Percentiles rank a stretch among this genome's conserved stretches.
phyloP scores from a whole-genome alignment of 75 land plant species.

The Adiantum capillusveneris region DNA sequence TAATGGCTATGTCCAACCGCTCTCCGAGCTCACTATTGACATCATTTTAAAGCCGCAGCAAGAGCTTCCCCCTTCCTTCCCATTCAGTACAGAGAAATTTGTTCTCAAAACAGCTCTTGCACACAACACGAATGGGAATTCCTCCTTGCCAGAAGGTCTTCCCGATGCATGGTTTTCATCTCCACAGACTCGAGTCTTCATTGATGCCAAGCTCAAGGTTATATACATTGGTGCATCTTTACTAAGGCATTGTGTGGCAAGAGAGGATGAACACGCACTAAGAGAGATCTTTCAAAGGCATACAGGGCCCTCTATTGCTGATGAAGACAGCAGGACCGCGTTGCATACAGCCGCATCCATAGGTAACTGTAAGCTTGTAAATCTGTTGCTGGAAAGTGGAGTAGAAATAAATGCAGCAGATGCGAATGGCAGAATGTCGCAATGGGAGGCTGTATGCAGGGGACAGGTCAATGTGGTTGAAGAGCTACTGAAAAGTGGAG shows the following conservation, averaged over 20 bases:
- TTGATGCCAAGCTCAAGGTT: slow-evolving; percentile 36
- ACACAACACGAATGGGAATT: slow-evolving; percentile 4
- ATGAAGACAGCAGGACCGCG: slow-evolving; percentile 14
- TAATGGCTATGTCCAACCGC: slow-evolving; percentile 45
- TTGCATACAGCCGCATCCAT: slow-evolving; percentile 22
- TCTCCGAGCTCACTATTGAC: slow-evolving; percentile 27
- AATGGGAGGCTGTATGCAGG: slow-evolving; percentile 34
- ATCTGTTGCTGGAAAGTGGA: slow-evolving; percentile 16
- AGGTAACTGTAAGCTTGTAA: slow-evolving; percentile 14
- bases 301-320: slow-evolving; percentile 5
- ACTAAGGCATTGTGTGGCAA: slow-evolving; percentile 23
- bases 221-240: slow-evolving; percentile 38
- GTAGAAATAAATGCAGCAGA: slow-evolving; percentile 13
- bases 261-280: slow-evolving; percentile 28
- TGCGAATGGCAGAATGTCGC: slow-evolving; percentile 19
- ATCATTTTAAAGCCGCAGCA: slow-evolving; percentile 43
- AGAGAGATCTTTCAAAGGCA: slow-evolving; percentile 20
- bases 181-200: slow-evolving; percentile 7
- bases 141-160: background rate
- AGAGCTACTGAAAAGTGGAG: slow-evolving; percentile 11
- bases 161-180: slow-evolving; percentile 28
- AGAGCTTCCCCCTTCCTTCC: slow-evolving; percentile 32
- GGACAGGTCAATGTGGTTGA: slow-evolving; percentile 16
- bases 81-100: slow-evolving; percentile 46
- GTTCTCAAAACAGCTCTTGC: slow-evolving; percentile 35